These are phyloP conservation scores for Aquilaria malaccensis DNA, from an alignment of 345 rosid species.

Conservation along the genomic window DNA sequence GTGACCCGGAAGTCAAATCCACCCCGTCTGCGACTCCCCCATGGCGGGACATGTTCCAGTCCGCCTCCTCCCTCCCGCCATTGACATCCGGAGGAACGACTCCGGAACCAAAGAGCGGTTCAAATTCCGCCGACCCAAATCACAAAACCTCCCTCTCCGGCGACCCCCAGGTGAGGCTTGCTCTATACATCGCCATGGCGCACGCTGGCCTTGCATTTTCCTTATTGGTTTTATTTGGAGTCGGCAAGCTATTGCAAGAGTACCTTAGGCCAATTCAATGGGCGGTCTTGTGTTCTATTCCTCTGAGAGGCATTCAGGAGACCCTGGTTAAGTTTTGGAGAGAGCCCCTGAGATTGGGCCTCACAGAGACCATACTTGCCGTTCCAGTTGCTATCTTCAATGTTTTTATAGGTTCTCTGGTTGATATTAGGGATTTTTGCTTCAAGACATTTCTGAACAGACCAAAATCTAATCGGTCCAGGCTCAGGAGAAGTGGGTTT, in stretches of 20 bases:
- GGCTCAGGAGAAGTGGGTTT: not conserved
- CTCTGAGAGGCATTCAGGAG: constrained; percentile 2
- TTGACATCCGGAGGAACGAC: constrained; percentile 34
- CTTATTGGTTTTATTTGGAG: constrained; percentile 5
- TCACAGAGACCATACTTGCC: constrained; percentile 8
- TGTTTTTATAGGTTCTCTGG: constrained; percentile 8
- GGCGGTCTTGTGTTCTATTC: constrained; percentile 13
- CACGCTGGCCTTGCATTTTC: constrained; percentile 13
- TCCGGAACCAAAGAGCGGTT: constrained; percentile 15
- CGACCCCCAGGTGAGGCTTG: constrained; percentile 9
- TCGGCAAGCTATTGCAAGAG: constrained; percentile 11
- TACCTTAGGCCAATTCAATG: constrained; percentile 10
- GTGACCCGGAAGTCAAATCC: constrained; percentile 43
- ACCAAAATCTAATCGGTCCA: not conserved
- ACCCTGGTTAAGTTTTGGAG: constrained; percentile 6
- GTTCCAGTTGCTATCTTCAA: constrained; percentile 10
- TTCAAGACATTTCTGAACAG: not conserved
- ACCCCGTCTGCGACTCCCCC: constrained; percentile 36
- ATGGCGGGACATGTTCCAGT: constrained; percentile 96
- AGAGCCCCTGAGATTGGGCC: constrained; percentile 11
- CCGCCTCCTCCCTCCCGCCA: constrained; percentile 69
- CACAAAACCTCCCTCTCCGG: constrained; percentile 29
- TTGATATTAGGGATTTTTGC: constrained; percentile 5
- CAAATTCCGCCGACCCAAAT: constrained; percentile 19
- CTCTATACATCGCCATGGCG: constrained; percentile 14